phyloP scores from a whole-genome alignment of 2,329 filamentous ascomycete species.

The Nannizzia gypsea region DNA sequence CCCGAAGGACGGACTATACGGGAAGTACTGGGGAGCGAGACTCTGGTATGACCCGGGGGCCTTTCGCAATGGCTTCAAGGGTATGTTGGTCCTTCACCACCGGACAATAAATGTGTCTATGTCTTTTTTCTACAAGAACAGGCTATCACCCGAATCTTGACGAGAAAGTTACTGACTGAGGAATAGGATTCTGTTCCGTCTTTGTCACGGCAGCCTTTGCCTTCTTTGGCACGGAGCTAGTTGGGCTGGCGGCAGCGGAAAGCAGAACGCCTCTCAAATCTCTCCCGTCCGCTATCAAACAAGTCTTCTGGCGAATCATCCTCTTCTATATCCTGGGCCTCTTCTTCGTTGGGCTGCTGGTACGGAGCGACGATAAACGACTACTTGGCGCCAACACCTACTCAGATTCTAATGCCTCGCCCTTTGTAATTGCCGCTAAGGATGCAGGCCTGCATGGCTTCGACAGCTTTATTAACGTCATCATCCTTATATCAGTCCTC shows the following conservation, averaged over 20 bases:
- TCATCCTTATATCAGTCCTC: slow-evolving; percentile 60
- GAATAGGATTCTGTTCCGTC: slow-evolving; percentile 47
- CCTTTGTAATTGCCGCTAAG: slow-evolving; percentile 60
- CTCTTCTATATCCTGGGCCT: slow-evolving; percentile 48
- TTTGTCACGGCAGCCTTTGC: slow-evolving; percentile 32
- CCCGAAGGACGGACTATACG: slow-evolving; percentile 24
- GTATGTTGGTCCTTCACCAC: not conserved
- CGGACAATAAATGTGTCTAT: too few species aligned
- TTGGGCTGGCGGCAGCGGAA: slow-evolving; percentile 46
- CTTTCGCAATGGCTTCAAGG: slow-evolving; percentile 50
- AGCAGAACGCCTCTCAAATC: slow-evolving; percentile 40
- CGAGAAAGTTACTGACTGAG: not conserved
- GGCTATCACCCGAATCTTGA: not conserved
- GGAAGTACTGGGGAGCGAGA: slow-evolving; percentile 42
- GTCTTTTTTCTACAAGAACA: not conserved
- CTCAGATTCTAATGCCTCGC: slow-evolving; percentile 35
- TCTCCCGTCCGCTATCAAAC: slow-evolving; percentile 43
- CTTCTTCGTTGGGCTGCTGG: slow-evolving; percentile 47
- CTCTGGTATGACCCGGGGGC: slow-evolving; percentile 60
- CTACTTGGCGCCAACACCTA: slow-evolving; percentile 30
- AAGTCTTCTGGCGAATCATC: slow-evolving; percentile 44
- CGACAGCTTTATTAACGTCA: slow-evolving; percentile 61
- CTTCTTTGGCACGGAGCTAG: slow-evolving; percentile 35
- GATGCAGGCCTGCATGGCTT: slow-evolving; percentile 56
- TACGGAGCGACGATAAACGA: slow-evolving; percentile 32